Evolutionary conservation across 768 basidiomycete genomes (phyloP).

Genomic region (Mycena rosella): DNA sequence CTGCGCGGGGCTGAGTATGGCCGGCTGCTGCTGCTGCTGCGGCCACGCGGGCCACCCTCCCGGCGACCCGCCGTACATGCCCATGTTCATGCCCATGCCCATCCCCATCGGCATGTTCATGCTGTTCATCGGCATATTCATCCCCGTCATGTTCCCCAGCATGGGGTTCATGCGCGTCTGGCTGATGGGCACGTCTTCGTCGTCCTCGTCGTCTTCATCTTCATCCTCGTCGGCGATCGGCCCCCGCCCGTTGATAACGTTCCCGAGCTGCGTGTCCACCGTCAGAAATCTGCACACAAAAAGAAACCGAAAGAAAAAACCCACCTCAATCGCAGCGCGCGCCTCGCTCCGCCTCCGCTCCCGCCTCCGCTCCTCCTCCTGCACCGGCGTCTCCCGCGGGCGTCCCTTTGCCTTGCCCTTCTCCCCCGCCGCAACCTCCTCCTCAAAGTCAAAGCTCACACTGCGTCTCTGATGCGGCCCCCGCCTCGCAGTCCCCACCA

Average conservation of each 20-base stretch:
- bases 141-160: conserved; percentile 40
- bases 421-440: conserved; percentile 50
- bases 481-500: conserved; percentile 37
- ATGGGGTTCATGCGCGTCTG: conserved; percentile 61
- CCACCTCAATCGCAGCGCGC: conserved; percentile 90
- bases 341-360: conserved; percentile 86
- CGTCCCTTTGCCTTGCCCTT: conserved; percentile 44
- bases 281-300: conserved; percentile 21
- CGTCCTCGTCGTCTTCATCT: conserved; percentile 55
- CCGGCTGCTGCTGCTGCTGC: conserved; percentile 50
- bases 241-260: conserved; percentile 84
- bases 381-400: conserved; percentile 48
- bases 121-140: conserved; percentile 46
- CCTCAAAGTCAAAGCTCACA: conserved; percentile 83
- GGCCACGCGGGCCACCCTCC: conserved; percentile 26
- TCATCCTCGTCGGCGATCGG: conserved; percentile 70
- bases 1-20: conserved; percentile 55
- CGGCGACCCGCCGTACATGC: conserved; percentile 18
- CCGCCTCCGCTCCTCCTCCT: conserved; percentile 69
- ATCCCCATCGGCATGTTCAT: conserved; percentile 36
- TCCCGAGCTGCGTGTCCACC: conserved; percentile 74
- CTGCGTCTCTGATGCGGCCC: conserved; percentile 67
- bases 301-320: conserved; percentile 41
- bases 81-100: conserved; percentile 29
- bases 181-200: conserved; percentile 60